Evolutionary conservation across 352 stramenopile genomes (phyloP), one percentile per base, ranked within the genome.

Genomic region (Pythium periplocum): DNA sequence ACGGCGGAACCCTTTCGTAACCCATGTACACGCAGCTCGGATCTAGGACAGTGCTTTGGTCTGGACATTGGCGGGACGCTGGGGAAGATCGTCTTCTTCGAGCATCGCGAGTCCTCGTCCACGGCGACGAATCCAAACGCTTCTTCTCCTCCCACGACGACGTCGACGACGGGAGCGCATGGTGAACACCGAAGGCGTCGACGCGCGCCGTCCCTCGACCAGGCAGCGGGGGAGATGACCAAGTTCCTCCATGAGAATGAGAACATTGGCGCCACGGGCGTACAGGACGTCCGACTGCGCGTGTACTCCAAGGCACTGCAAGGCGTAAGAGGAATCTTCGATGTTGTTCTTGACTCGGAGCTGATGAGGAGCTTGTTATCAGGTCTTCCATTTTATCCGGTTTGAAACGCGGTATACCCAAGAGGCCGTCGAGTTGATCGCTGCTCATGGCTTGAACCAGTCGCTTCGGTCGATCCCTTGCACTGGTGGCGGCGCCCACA

Each of bases 331-430:
- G 17, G 31, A 6, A 26, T 39, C 31, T 26, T 26, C 17, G 17
- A 26, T 26, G 17, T 26, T 26, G 17, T 26, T 26, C 17, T 26
- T 26, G 17, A 26, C 17, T 26, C 17, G 17, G 17, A 26, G 17
- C 17, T 26, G 17, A 26, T 26, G 17, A 26, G 17, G 17, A 26
- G 17, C 17, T 26, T 26, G 17, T 26, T 26, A 26, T 26, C 38
- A 93, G 83, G 81, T 95, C 36, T 95, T 99, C 48, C 96, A 99
- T 64, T 99, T 99, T 65, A 93, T 95, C 33, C 75, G 79, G 4
- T 93, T 92, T 45, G 85, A 95, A 49, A 88, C 78, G 37, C 81
- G 64, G 45, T 80, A 87, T 48, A 93, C 84, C 35, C 65, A 63
- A 39, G 74, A 90, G 11, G 83, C 85, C 33, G 75, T 95, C 53